Percentiles rank a stretch among this genome's conserved stretches.
These are phyloP conservation scores for Polygonum aviculare DNA, from an alignment of 148 eudicot genomes.

Conservation along the genomic window DNA sequence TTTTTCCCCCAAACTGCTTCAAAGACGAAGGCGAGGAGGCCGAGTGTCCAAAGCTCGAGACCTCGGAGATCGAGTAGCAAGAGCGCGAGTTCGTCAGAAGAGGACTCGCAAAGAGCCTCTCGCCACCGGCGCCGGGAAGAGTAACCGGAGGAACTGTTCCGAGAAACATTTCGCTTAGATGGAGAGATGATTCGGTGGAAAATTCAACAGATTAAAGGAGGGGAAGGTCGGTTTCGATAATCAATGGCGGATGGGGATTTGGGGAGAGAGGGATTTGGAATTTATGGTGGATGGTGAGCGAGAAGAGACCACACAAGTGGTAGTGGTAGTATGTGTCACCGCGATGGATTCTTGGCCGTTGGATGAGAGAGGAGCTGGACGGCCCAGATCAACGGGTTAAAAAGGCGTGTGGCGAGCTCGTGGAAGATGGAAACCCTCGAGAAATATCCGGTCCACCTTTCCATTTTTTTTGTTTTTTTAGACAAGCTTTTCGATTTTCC, in stretches of 20 bases:
- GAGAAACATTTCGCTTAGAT: conserved; percentile 10
- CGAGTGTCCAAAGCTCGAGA: background rate
- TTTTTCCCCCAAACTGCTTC: conserved; percentile 7
- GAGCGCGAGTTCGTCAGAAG: conserved; percentile 14
- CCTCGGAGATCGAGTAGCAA: background rate
- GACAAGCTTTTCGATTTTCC: background rate
- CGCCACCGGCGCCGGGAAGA: conserved; percentile 8
- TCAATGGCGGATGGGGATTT: background rate
- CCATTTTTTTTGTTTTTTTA: background rate
- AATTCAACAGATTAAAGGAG: background rate
- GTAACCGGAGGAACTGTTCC: conserved; percentile 4
- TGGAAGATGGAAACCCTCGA: conserved; percentile 31
- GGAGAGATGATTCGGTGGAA: background rate
- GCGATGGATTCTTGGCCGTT: conserved; percentile 20
- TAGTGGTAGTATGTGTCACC: background rate
- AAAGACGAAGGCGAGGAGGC: background rate
- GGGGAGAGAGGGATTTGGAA: background rate
- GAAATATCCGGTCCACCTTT: conserved; percentile 21
- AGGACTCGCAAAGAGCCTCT: background rate
- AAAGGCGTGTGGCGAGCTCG: conserved; percentile 79
- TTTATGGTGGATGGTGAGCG: background rate
- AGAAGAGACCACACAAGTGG: conserved; percentile 13
- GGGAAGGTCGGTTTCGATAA: background rate
- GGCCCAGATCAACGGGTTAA: conserved; percentile 25
- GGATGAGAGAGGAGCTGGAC: conserved; percentile 29